Evolutionary conservation across 805 yeast genomes (phyloP).

Genomic region (Cyberlindnera xylosilytica): DNA sequence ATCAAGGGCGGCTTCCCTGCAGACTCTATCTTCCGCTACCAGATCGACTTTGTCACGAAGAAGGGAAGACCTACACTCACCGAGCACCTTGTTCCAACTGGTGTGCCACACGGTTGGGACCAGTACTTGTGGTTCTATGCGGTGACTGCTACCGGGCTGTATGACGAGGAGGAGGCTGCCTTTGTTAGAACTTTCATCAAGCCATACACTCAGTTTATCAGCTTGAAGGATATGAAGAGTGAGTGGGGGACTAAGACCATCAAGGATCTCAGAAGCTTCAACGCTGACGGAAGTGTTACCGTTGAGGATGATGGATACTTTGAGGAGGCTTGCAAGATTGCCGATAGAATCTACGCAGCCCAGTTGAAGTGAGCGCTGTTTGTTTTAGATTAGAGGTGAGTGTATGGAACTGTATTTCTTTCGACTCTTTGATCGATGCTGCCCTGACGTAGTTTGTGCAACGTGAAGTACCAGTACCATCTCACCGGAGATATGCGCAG

Average conservation of each 20-base stretch:
- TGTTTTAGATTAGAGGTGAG: too few species aligned
- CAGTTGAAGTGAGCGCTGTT: slow-evolving; percentile 2
- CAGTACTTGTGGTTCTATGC: slow-evolving; percentile 34
- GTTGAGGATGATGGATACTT: slow-evolving; percentile 8
- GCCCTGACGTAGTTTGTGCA: too few species aligned
- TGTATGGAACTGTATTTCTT: too few species aligned
- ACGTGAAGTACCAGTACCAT: too few species aligned
- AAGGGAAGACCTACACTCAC: slow-evolving; percentile 16
- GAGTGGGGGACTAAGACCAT: slow-evolving; percentile 7
- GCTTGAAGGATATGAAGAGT: slow-evolving; percentile 1
- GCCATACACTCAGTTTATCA: slow-evolving; percentile 22
- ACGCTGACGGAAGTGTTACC: slow-evolving; percentile 7
- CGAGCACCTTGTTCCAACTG: slow-evolving; percentile 20
- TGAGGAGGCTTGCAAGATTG: slow-evolving; percentile 9
- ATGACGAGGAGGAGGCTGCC: slow-evolving; percentile 7
- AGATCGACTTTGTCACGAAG: slow-evolving; percentile 14
- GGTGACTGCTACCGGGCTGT: slow-evolving; percentile 5
- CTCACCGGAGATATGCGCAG: too few species aligned
- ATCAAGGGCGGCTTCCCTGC: slow-evolving; percentile 25
- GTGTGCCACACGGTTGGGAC: slow-evolving; percentile 38
- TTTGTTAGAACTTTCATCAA: slow-evolving; percentile 12
- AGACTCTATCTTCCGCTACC: slow-evolving; percentile 28
- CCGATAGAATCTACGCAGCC: slow-evolving; percentile 10
- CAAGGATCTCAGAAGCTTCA: slow-evolving; percentile 7
- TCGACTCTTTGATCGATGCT: too few species aligned